Base-by-base conservation (phyloP, 495 filamentous ascomycete species). In the Aspergillus bridgeri region DNA sequence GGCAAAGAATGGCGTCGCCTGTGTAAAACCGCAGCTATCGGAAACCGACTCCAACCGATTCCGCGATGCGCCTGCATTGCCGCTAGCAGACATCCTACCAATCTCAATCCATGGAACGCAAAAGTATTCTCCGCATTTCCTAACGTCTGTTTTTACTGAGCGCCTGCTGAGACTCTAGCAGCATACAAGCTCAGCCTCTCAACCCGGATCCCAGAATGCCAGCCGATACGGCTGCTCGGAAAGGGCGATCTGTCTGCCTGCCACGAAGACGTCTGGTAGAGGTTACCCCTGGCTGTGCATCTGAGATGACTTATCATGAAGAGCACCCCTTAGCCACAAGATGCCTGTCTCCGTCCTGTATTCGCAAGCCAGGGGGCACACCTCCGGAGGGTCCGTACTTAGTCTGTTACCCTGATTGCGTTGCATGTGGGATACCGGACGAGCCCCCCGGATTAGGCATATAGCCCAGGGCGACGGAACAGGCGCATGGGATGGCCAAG, bases 111-210 rank as follows among this genome's bases (percentile, higher is more conserved):
- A 38, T 38, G 33, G 25, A 38, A 43, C 52, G 27, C 25, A 45
- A 57, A 21, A 53, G 50, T 52, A 25, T 29, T 53, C 58, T 53
- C 58, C 48, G 25, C 53, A n/a, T 50, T n/a, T 23, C 42, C 51
- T 42, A 22, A 38, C 45, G 53, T 42, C 54, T 48, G 43, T 42
- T n/a, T n/a, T n/a, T 17, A 20, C 44, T 51, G 50, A 48, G 60
- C 60, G 60, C 56, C 54, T 62, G 52, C 60, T 62, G 52, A 62
- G 52, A 58, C 54, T 20, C 51, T n/a, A 51, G 38, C 29, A 53
- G 57, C 51, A 53, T 23, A 58, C 42, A 51, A 38, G 50, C 51
- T 20, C 55, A 57, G 48, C 48, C 27, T 54, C 25, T 54, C 48
- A 22, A 18, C 38, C 51, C 20, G 38, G 45, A n/a, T n/a, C n/a